These are phyloP conservation scores for Neoboletus magnificus DNA, from an alignment of 768 basidiomycete species.

Conservation along the genomic window DNA sequence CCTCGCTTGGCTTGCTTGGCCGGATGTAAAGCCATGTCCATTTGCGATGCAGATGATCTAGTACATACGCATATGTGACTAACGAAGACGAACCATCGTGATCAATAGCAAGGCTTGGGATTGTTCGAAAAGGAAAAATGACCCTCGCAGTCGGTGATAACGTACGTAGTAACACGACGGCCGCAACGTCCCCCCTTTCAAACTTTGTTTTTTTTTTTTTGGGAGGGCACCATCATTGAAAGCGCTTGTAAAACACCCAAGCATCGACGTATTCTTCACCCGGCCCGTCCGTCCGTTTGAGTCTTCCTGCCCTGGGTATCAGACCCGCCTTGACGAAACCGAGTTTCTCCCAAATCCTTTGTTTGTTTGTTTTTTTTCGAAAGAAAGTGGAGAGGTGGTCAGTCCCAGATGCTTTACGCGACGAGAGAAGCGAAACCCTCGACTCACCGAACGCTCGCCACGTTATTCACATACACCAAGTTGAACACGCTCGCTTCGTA, in stretches of 20 bases:
- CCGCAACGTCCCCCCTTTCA: too few species aligned
- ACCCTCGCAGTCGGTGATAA: not conserved
- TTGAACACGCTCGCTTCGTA: constrained; percentile 86
- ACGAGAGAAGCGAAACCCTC: not conserved
- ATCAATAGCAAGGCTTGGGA: not conserved
- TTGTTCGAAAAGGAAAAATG: not conserved
- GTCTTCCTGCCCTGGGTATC: constrained; percentile 72
- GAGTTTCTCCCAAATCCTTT: constrained; percentile 72
- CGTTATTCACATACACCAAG: constrained; percentile 84
- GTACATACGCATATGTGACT: not conserved
- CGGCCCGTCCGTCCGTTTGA: constrained; percentile 60
- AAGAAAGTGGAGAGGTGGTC: not conserved
- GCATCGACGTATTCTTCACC: constrained; percentile 91
- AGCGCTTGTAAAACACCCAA: constrained; percentile 79
- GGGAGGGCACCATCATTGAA: constrained; percentile 43
- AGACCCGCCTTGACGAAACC: constrained; percentile 76
- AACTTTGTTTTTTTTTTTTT: too few species aligned
- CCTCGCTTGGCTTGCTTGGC: not conserved
- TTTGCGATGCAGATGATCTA: not conserved
- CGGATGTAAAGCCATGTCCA: not conserved
- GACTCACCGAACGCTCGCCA: constrained; percentile 60
- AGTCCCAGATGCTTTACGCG: not conserved
- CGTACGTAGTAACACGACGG: not conserved
- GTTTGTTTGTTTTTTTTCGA: not conserved
- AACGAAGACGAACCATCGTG: too few species aligned